Evolutionary conservation across 2,329 filamentous ascomycete species (phyloP), one percentile per base, ranked within the genome.

Genomic region (Penicillium sp.): DNA sequence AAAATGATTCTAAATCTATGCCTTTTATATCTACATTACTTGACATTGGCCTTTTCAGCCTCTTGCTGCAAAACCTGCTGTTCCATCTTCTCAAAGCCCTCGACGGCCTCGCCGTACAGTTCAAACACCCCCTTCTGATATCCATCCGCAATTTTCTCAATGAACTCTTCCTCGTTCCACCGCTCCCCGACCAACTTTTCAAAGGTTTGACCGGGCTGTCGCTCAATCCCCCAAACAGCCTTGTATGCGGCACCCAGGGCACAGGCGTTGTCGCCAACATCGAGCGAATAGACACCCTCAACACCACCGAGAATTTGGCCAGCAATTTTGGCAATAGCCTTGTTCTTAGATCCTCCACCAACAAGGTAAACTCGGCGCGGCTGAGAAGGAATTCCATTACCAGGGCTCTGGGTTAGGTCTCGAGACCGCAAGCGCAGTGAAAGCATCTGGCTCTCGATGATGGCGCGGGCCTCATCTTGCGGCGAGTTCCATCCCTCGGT

Each of bases 211-310:
- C 78, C 80, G 0, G 64, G 71, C 23, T 74, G 72, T 44, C 89
- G 78, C 78, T 94, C 91, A 51, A 91, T 79, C 1, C 89, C 91
- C 94, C 94, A 99, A 0, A 96, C 86, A 13, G 94, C 93, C 77
- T 97, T 97, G 76, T 97, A 97, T 26, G 93, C 93, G 7, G 91
- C 91, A 13, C 94, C 94, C 13, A 97, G 76, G 10, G 93, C 94
- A 75, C 94, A 99, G 2, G 94, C 93, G 75, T 96, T 97, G 26
- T 92, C 91, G 26, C 94, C 93, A 5, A 97, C 91, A 69, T 97
- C 92, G 13, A 99, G 84, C 74, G 88, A 89, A 76, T 91, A 99
- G 26, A 97, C 90, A 23, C 94, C 94, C 59, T 97, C 94, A 2
- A 81, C 83, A 32, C 90, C 90, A 48, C 94, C 94, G 2, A 99